Evolutionary conservation across 352 stramenopile species (phyloP).

Genomic region (Phytophthora cactorum): DNA sequence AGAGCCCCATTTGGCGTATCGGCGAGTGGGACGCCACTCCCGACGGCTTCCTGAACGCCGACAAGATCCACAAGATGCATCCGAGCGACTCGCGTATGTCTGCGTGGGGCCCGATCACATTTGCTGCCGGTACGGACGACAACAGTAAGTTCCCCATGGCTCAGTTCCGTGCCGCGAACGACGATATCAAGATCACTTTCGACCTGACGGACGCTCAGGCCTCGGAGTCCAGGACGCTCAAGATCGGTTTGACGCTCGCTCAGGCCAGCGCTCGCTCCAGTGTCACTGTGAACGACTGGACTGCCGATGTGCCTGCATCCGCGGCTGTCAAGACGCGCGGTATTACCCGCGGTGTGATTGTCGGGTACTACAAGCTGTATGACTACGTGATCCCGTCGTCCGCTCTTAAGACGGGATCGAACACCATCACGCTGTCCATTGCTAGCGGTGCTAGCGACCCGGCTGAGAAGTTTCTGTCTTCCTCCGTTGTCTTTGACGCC

Average conservation of each 20-base stretch:
- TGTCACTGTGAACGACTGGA: conserved; percentile 47
- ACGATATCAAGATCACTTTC: conserved; percentile 44
- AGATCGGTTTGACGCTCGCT: conserved; percentile 51
- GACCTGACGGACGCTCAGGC: conserved; percentile 35
- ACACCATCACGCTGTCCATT: conserved; percentile 48
- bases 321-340: conserved; percentile 52
- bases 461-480: conserved; percentile 44
- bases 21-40: conserved; percentile 43
- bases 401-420: conserved; percentile 41
- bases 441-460: conserved; percentile 51
- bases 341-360: conserved; percentile 48
- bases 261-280: conserved; percentile 37
- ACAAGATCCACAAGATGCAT: conserved; percentile 66
- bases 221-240: conserved; percentile 30
- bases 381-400: conserved; percentile 52
- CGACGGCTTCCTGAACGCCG: conserved; percentile 54
- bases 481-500: conserved; percentile 56
- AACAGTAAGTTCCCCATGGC: conserved; percentile 47
- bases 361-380: conserved; percentile 61
- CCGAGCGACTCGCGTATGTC: conserved; percentile 51
- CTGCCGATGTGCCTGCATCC: conserved; percentile 26
- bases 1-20: conserved; percentile 46
- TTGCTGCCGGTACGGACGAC: conserved; percentile 26
- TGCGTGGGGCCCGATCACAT: conserved; percentile 32
- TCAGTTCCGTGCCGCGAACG: conserved; percentile 46